These are phyloP conservation scores for Drechslerella stenobrocha DNA, from an alignment of 2,329 filamentous ascomycete species.

Conservation along the genomic window DNA sequence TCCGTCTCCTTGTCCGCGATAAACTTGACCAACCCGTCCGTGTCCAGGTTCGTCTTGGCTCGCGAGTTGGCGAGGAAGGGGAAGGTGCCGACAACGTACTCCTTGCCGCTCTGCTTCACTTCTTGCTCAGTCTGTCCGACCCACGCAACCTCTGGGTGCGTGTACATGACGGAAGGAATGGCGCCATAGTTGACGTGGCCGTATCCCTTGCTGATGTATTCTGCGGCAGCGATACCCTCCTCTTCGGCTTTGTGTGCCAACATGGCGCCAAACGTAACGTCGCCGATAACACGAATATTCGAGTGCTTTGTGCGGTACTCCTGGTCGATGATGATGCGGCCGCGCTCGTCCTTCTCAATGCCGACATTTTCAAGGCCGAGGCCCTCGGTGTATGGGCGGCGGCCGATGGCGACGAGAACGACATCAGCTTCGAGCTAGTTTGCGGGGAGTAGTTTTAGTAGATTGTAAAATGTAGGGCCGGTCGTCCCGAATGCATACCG, in stretches of 20 bases:
- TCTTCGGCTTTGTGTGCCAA: conserved; percentile 71
- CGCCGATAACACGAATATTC: conserved; percentile 95
- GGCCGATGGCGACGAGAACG: conserved; percentile 93
- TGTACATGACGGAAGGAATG: conserved; percentile 99
- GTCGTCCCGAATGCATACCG: conserved; percentile 66
- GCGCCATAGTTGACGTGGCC: conserved; percentile 98
- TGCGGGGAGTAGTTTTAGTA: conserved; percentile 16
- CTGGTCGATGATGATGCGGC: conserved; percentile 93
- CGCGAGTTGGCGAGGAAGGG: conserved; percentile 98
- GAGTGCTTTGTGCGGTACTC: conserved; percentile 98
- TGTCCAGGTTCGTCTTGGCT: conserved; percentile 97
- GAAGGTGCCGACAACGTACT: conserved; percentile 92
- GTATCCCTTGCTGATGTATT: conserved; percentile 97
- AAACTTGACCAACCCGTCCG: conserved; percentile 93
- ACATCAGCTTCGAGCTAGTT: conserved; percentile 87
- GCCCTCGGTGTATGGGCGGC: conserved; percentile 88
- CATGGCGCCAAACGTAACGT: conserved; percentile 82
- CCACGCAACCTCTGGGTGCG: conserved; percentile 97
- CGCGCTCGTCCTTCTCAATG: conserved; percentile 86
- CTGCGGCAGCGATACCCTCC: conserved; percentile 89
- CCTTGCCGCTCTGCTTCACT: conserved; percentile 82
- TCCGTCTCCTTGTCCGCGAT: conserved; percentile 95
- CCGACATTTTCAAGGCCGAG: conserved; percentile 93
- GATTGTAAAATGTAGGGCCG: conserved; percentile 7
- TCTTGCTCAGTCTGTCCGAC: conserved; percentile 97